Evolutionary conservation across 495 filamentous ascomycete genomes (phyloP), one percentile per base, ranked within the genome.

Genomic region (Symbiotaphrina buchneri): DNA sequence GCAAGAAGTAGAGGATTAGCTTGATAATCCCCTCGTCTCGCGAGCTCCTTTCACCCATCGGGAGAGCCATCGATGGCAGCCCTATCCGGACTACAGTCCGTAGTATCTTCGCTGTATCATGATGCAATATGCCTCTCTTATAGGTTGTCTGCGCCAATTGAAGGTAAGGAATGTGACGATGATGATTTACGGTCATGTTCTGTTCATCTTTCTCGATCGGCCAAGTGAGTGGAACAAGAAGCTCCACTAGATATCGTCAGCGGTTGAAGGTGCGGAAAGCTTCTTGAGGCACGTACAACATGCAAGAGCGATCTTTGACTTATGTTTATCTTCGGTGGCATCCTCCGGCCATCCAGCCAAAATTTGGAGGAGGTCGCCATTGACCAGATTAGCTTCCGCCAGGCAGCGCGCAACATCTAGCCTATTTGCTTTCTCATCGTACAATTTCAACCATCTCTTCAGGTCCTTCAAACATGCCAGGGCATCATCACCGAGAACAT

Each of bases 181-280:
- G 74, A 45, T 95, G 82, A 47, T 95, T 94, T 40, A 79, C 56
- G 3, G 82, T 95, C 74, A 85, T 87, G 39, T 78, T 63, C 17
- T 62, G 58, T 28, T 59, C 55, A 39, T 84, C 67, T 39, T 75
- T 71, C 39, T 94, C 81, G 36, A 87, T 56, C 6, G 84, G 84
- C 85, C 85, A 95, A 18, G 87, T 99, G 42, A 99, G 58, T 18
- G 85, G 84, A 1, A 92, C 82, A 39, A 99, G 67, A 30, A 99
- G 57, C 47, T 95, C 85, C 51, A 94, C 59, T 71, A 21, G 22
- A 35, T 21, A 41, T 25, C 16, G 4, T 28, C 18, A 15, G 14
- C 2, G 14, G 14, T 32, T 3, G 18, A 7, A 8, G 17, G 6
- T 10, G 5, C 26, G 30, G 4, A 11, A 24, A 32, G 13, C 8